Conservation (phyloP, 2,329 filamentous ascomycete species). For the Fonsecaea pedrosoi region DNA sequence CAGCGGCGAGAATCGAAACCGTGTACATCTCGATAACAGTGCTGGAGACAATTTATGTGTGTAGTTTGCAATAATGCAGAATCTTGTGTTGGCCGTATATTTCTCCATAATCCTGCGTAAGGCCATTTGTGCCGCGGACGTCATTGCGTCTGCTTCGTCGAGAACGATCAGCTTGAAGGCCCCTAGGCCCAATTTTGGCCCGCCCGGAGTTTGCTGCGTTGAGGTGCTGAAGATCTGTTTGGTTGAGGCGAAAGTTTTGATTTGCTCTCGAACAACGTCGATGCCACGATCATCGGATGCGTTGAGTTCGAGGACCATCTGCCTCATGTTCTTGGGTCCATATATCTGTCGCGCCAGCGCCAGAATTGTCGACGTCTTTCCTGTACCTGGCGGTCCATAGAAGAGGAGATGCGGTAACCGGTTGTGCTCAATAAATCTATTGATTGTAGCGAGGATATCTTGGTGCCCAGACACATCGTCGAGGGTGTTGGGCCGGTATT, state of each 20-base stretch:
- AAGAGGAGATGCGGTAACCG: slow-evolving; percentile 93
- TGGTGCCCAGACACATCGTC: slow-evolving; percentile 95
- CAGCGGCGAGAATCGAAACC: slow-evolving; percentile 92
- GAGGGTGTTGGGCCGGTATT: slow-evolving; percentile 88
- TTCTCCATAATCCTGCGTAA: slow-evolving; percentile 97
- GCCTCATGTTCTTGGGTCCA: slow-evolving; percentile 86
- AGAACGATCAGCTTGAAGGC: slow-evolving; percentile 95
- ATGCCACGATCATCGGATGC: slow-evolving; percentile 97
- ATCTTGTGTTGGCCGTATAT: slow-evolving; percentile 96
- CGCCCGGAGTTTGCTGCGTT: slow-evolving; percentile 52
- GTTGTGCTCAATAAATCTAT: slow-evolving; percentile 95
- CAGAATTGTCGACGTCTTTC: slow-evolving; percentile 95
- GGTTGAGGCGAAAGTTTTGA: slow-evolving; percentile 91
- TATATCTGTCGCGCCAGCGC: slow-evolving; percentile 94
- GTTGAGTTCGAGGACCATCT: slow-evolving; percentile 98
- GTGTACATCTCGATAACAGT: slow-evolving; percentile 87
- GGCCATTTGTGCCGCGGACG: slow-evolving; percentile 97
- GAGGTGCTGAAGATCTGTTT: slow-evolving; percentile 91
- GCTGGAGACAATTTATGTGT: slow-evolving; percentile 96
- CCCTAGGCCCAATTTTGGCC: slow-evolving; percentile 62
- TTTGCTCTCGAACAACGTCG: slow-evolving; percentile 96
- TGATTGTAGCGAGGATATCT: slow-evolving; percentile 96
- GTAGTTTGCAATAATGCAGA: slow-evolving; percentile 99
- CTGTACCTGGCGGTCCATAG: slow-evolving; percentile 94
- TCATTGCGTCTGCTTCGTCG: slow-evolving; percentile 99